A percentile compares a stretch with the other conserved stretches of the same genome.
phyloP scores from a whole-genome alignment of 129 eudicot genomes.

The Deinandra increscens region DNA sequence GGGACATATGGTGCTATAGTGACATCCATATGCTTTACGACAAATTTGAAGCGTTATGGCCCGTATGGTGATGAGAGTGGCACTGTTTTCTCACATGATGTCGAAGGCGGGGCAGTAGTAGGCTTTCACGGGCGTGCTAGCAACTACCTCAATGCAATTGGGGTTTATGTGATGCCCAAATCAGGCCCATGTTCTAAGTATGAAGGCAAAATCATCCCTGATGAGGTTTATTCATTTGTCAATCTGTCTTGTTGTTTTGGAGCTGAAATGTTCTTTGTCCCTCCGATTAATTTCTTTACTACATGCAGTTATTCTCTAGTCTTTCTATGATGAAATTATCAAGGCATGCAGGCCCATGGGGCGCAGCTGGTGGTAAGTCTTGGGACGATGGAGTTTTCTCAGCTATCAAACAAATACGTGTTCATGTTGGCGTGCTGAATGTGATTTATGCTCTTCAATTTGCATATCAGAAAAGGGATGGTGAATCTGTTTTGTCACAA shows the following conservation, averaged over 20 bases:
- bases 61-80: constrained; percentile 25
- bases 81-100: constrained; percentile 19
- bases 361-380: constrained; percentile 21
- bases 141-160: constrained; percentile 16
- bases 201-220: not conserved
- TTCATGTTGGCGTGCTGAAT: constrained; percentile 6
- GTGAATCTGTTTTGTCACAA: constrained; percentile 19
- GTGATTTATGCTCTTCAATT: not conserved
- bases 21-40: constrained; percentile 20
- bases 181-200: not conserved
- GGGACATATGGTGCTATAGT: not conserved
- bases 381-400: constrained; percentile 40
- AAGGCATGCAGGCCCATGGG: constrained; percentile 8
- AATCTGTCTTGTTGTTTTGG: too few species aligned
- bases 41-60: constrained; percentile 30
- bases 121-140: constrained; percentile 6
- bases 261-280: too few species aligned
- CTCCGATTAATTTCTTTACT: too few species aligned
- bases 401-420: constrained; percentile 9
- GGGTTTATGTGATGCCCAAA: constrained; percentile 18
- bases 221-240: constrained; percentile 11
- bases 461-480: constrained; percentile 16
- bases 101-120: constrained; percentile 20
- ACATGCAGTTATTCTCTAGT: not conserved
- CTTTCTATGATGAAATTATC: not conserved